These are phyloP conservation scores for Leishmania braziliensis DNA, from an alignment of 208 protist species.

Conservation along the genomic window DNA sequence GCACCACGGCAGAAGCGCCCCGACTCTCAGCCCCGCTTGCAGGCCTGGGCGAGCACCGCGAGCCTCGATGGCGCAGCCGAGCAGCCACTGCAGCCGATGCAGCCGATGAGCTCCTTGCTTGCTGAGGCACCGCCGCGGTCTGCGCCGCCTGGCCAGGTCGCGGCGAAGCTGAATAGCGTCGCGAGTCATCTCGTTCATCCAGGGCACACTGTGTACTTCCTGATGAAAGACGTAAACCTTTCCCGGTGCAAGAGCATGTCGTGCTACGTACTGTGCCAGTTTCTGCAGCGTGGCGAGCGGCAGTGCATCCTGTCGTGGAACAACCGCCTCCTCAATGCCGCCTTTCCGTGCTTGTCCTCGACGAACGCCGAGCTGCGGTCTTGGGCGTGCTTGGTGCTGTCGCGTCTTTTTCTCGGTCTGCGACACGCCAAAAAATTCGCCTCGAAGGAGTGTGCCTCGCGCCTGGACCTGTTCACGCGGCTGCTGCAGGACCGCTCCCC, in stretches of 20 bases:
- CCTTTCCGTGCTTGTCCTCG: conserved; percentile 66
- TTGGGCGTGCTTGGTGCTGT: conserved; percentile 83
- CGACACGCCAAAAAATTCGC: conserved; percentile 79
- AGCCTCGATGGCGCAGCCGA: conserved; percentile 26
- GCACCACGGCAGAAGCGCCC: conserved; percentile 31
- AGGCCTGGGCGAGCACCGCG: conserved; percentile 21
- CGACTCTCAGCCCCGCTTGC: conserved; percentile 8
- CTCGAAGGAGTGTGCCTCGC: conserved; percentile 75
- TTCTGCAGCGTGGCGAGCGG: conserved; percentile 61
- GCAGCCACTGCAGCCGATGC: conserved; percentile 22
- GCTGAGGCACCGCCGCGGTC: background rate
- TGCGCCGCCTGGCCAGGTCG: conserved; percentile 3
- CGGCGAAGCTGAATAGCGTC: conserved; percentile 18
- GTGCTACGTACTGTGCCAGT: conserved; percentile 94
- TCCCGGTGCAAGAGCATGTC: conserved; percentile 88
- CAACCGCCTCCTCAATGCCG: conserved; percentile 76
- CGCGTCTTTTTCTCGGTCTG: conserved; percentile 69
- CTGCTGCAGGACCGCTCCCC: conserved; percentile 85
- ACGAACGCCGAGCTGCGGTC: conserved; percentile 77
- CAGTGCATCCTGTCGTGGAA: conserved; percentile 85
- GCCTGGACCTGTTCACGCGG: conserved; percentile 69
- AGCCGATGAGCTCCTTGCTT: background rate
- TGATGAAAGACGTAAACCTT: conserved; percentile 70
- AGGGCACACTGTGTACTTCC: conserved; percentile 57
- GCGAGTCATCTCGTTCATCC: conserved; percentile 21